These are phyloP conservation scores for Cercospora citrullina DNA, from an alignment of 2,329 filamentous ascomycete genomes.

Conservation along the genomic window DNA sequence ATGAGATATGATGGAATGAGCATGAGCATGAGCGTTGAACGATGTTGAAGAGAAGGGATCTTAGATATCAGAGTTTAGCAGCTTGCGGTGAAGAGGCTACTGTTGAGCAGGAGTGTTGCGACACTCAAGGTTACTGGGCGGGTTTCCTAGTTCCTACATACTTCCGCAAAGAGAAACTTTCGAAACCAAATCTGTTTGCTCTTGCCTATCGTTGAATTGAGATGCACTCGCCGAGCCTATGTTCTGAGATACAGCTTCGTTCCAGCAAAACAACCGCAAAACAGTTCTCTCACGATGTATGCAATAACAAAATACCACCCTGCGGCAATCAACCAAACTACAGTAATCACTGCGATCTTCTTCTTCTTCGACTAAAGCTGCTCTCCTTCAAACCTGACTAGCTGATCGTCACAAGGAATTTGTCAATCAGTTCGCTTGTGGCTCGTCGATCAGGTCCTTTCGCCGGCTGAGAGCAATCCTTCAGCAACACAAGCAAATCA, in stretches of 20 bases:
- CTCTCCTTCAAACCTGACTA: not conserved
- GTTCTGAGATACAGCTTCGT: too few species aligned
- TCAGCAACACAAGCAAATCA: not conserved
- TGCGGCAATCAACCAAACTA: not conserved
- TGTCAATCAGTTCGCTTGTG: not conserved
- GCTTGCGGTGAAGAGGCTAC: not conserved
- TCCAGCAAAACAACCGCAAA: too few species aligned
- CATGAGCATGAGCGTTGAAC: not conserved
- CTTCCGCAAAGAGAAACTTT: not conserved
- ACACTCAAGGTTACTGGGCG: not conserved
- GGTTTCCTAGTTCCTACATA: slow-evolving; percentile 1
- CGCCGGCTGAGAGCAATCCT: not conserved
- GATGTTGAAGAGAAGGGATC: not conserved
- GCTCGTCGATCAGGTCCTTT: not conserved
- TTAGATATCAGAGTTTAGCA: not conserved
- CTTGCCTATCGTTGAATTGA: too few species aligned
- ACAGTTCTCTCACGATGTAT: too few species aligned
- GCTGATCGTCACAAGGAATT: not conserved
- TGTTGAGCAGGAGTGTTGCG: slow-evolving; percentile 1
- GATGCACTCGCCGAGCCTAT: too few species aligned
- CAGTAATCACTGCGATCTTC: not conserved
- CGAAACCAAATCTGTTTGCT: not conserved
- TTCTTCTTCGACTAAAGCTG: not conserved
- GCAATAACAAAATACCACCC: not conserved
- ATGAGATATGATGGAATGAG: slow-evolving; percentile 8